A percentile compares a stretch with the other conserved stretches of the same genome.
phyloP scores from a whole-genome alignment of 2,329 filamentous ascomycete genomes.

The Periconia digitata region DNA sequence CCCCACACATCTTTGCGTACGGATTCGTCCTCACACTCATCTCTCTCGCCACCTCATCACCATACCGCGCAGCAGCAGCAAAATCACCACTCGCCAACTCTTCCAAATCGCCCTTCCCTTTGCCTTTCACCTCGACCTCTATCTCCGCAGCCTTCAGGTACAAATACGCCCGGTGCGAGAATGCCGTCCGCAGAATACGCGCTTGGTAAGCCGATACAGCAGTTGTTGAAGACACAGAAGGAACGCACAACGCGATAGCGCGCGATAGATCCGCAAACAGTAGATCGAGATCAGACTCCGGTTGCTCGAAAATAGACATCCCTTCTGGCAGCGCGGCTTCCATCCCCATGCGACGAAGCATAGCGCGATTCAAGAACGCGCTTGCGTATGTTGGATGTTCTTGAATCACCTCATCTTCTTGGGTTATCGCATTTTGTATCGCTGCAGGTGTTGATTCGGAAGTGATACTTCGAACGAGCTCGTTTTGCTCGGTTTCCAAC shows the following conservation, averaged over 20 bases:
- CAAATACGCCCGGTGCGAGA: constrained; percentile 67
- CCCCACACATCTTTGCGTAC: constrained; percentile 64
- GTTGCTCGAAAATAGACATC: constrained; percentile 4
- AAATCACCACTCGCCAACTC: constrained; percentile 60
- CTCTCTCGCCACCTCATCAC: constrained; percentile 58
- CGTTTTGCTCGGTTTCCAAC: constrained; percentile 47
- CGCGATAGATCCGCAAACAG: constrained; percentile 40
- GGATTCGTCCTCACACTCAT: constrained; percentile 64
- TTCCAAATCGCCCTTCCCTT: constrained; percentile 49
- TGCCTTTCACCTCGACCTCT: constrained; percentile 34
- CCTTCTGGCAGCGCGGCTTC: constrained; percentile 16
- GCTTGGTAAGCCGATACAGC: constrained; percentile 64
- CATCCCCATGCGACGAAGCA: constrained; percentile 63
- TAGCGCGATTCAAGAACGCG: constrained; percentile 73
- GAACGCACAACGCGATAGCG: constrained; percentile 59
- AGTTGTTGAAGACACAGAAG: constrained; percentile 40
- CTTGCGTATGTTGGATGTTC: constrained; percentile 68
- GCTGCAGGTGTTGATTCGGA: constrained; percentile 12
- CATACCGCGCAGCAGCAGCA: constrained; percentile 56
- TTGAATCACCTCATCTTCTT: constrained; percentile 59
- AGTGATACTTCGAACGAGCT: constrained; percentile 44
- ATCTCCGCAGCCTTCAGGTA: constrained; percentile 43
- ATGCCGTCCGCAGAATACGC: constrained; percentile 67
- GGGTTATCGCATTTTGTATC: constrained; percentile 24
- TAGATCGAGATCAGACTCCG: constrained; percentile 14